Percentiles rank a stretch among this genome's conserved stretches.
These are phyloP conservation scores for Suhomyces bolitotheri DNA, from an alignment of 1,139 yeast genomes.

Conservation along the genomic window DNA sequence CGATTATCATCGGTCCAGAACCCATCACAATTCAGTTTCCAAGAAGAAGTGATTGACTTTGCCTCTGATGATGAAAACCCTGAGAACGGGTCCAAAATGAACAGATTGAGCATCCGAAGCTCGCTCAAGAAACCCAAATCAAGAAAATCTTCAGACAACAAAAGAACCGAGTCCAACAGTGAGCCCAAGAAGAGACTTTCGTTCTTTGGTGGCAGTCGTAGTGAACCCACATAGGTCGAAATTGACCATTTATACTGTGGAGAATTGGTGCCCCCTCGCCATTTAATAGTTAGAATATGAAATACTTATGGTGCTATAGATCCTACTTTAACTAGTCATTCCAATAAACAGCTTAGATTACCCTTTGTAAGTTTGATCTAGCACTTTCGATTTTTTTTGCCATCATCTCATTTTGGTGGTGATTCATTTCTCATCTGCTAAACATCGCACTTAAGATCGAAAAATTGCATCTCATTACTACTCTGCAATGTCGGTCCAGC, in stretches of 20 bases:
- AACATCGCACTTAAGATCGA: too few species aligned
- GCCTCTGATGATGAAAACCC: conserved; percentile 52
- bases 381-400: too few species aligned
- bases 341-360: too few species aligned
- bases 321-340: too few species aligned
- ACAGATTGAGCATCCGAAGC: conserved; percentile 42
- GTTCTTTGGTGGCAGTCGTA: conserved; percentile 26
- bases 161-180: conserved; percentile 34
- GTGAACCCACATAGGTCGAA: conserved; percentile 6
- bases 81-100: conserved; percentile 41
- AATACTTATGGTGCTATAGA: too few species aligned
- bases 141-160: conserved; percentile 35
- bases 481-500: conserved; percentile 15
- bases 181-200: conserved; percentile 35
- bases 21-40: conserved; percentile 36
- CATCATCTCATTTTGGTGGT: too few species aligned
- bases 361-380: too few species aligned
- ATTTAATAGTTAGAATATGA: too few species aligned
- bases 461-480: conserved; percentile 2
- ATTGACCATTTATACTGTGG: too few species aligned
- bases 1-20: conserved; percentile 32
- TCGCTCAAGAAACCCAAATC: conserved; percentile 40
- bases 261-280: too few species aligned
- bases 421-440: too few species aligned
- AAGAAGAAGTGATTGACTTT: conserved; percentile 50